These are phyloP conservation scores for Rhododendron griersonianum DNA, from an alignment of 148 eudicot genomes.

Conservation along the genomic window DNA sequence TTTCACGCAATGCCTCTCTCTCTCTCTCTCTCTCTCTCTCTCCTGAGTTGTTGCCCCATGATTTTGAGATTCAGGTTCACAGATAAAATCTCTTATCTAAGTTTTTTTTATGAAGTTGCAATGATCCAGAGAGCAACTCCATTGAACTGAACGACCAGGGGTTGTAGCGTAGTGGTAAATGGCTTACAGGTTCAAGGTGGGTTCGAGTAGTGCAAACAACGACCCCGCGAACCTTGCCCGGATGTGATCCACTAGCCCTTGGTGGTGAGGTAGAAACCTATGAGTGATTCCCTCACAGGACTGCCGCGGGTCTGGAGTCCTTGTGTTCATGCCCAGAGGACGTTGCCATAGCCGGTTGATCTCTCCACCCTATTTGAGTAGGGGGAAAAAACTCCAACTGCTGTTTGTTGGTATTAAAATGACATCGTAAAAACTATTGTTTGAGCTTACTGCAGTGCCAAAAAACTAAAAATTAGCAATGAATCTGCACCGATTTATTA, in stretches of 20 bases:
- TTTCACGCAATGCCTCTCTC: neutral
- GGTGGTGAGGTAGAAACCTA: too few species aligned
- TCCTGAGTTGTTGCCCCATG: neutral
- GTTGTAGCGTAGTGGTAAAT: neutral
- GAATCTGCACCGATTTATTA: neutral
- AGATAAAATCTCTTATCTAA: too few species aligned
- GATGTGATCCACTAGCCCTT: too few species aligned
- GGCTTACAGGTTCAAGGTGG: too few species aligned
- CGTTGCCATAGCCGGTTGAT: too few species aligned
- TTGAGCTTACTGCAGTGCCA: neutral
- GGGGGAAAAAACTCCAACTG: too few species aligned
- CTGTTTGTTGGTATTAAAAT: neutral
- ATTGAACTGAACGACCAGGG: neutral
- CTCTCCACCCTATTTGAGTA: too few species aligned
- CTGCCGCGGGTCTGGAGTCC: too few species aligned
- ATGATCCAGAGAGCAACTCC: neutral
- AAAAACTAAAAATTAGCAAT: neutral
- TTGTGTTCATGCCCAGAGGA: too few species aligned
- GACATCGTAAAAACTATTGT: neutral
- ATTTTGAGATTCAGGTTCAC: neutral
- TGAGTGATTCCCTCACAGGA: too few species aligned
- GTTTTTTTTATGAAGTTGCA: neutral
- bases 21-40: neutral
- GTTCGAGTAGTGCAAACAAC: too few species aligned
- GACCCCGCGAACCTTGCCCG: too few species aligned